A percentile compares a stretch with the other conserved stretches of the same genome.
Evolutionary conservation across 345 rosid genomes (phyloP).

Genomic region (Populus deltoides): DNA sequence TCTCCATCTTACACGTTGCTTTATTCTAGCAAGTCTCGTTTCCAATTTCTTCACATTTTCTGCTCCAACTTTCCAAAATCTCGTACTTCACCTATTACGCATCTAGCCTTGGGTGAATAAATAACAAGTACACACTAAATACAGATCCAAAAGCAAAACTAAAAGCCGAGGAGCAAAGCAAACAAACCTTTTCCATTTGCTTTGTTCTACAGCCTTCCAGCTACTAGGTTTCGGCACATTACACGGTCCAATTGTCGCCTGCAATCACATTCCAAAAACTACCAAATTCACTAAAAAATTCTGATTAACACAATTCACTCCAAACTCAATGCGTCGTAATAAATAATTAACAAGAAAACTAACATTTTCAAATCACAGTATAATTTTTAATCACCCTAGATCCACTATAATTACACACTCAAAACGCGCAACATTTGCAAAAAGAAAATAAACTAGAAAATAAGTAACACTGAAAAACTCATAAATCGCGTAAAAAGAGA

Average conservation of each 20-base stretch:
- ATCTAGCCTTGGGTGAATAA: background rate
- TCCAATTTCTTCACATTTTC: background rate
- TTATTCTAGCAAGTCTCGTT: background rate
- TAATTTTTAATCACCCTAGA: constrained; percentile 13
- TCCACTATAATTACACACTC: constrained; percentile 22
- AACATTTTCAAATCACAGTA: background rate
- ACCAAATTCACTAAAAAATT: background rate
- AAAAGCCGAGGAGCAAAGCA: background rate
- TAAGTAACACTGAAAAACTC: background rate
- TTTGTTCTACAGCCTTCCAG: constrained; percentile 92
- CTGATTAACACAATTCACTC: background rate
- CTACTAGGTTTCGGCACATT: constrained; percentile 79
- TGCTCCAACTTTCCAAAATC: background rate
- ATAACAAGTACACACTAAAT: background rate
- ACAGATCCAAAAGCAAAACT: background rate
- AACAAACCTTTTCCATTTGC: constrained; percentile 94
- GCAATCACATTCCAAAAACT: constrained; percentile 32
- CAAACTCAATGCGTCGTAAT: background rate
- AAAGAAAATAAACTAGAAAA: background rate
- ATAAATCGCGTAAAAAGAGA: background rate
- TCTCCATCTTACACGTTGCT: background rate
- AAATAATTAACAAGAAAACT: no score
- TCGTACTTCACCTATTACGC: background rate
- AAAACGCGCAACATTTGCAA: background rate
- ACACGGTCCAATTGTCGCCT: constrained; percentile 95